A percentile compares a stretch with the other conserved stretches of the same genome.
These are phyloP conservation scores for Jatropha curcas DNA, from an alignment of 345 rosid species.

Conservation along the genomic window DNA sequence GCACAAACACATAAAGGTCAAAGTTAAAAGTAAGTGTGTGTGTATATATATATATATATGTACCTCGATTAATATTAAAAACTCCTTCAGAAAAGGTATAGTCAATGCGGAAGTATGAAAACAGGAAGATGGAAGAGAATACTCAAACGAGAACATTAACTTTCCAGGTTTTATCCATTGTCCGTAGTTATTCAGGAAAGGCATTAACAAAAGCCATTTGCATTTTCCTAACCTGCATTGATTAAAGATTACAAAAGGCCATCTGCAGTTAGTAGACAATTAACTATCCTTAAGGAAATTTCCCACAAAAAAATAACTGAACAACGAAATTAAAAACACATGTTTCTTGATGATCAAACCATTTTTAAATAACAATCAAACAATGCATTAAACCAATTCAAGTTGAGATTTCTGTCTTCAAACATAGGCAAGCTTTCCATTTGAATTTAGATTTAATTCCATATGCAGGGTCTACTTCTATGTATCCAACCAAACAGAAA, in stretches of 20 bases:
- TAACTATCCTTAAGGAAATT: neutral
- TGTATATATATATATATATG: too few species aligned
- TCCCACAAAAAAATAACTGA: neutral
- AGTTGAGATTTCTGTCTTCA: neutral
- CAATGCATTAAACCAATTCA: neutral
- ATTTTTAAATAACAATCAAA: neutral
- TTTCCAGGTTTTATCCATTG: slow-evolving; percentile 84
- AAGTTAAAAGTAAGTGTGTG: too few species aligned
- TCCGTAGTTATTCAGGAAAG: slow-evolving; percentile 81
- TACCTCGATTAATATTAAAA: slow-evolving; percentile 98
- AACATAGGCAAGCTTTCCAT: neutral
- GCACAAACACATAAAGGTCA: neutral
- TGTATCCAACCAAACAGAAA: neutral
- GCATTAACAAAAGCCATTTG: slow-evolving; percentile 99
- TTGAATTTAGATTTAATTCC: neutral
- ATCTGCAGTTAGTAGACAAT: neutral
- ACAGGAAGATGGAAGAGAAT: slow-evolving; percentile 89
- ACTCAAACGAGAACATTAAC: slow-evolving; percentile 87
- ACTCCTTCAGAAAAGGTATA: slow-evolving; percentile 97
- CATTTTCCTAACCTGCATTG: slow-evolving; percentile 92
- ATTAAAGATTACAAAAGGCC: slow-evolving; percentile 19
- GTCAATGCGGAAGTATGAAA: slow-evolving; percentile 92
- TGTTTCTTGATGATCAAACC: neutral
- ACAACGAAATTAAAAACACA: neutral
- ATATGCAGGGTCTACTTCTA: too few species aligned